Evolutionary conservation across 1,139 yeast species (phyloP), one percentile per base, ranked within the genome.

Genomic region (Saccharomycopsis hybrid): DNA sequence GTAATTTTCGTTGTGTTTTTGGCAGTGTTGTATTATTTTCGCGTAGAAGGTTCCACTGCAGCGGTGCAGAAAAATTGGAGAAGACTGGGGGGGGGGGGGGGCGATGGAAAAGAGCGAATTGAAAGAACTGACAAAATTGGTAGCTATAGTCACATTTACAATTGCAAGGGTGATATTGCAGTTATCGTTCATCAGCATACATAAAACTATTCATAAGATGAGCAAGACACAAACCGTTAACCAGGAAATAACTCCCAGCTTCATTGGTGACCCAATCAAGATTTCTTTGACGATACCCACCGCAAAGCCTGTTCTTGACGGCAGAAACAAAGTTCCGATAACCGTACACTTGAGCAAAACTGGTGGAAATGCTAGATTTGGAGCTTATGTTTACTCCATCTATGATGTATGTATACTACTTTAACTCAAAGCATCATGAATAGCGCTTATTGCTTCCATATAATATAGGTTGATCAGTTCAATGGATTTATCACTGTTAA

Each of bases 321-420:
- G 9, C 27, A 24, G 56, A 35, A 65, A 65, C 48, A 61, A 55
- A 29, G 53, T 60, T 1, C 72, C 73, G 1, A 65, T 69, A 9
- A 59, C 66, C 1, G 45, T 66, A 1, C 63, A 62, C 43, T 32
- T 69, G 11, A 61, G 68, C 36, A 61, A 63, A 42, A 51, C 53
- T 2, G 70, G 66, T 0, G 50, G 64, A 1, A 50, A 59, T n/a
- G 53, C 62, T 1, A 43, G 54, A 2, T 54, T 69, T 27, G 73
- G 72, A 0, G 62, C 65, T 48, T 69, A 61, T 37, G 64, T 66
- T 2, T 67, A 67, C 44, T 58, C 67, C 0, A 59, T 68, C 1
- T 52, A 55, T 33, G 63, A 65, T 37, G 57, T 59, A n/a, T 53
- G 65, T 48, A 5, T 8, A 18, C 18, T 28, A 32, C 13, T 32